phyloP scores from a whole-genome alignment of 768 basidiomycete genomes.

The Hygrophoropsis aurantiaca region DNA sequence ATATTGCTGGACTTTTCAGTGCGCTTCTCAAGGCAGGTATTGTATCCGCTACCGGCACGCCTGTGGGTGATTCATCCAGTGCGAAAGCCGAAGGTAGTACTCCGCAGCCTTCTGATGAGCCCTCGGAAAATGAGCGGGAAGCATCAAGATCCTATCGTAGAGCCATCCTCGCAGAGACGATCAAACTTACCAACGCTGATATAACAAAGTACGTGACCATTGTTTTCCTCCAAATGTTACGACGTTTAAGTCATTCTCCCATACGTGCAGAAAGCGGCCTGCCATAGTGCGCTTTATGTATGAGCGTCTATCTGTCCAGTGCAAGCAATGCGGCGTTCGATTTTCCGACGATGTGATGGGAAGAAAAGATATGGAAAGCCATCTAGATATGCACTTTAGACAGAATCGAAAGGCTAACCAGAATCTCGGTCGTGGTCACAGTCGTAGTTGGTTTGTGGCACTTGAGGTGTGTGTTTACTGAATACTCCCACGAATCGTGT shows the following conservation, averaged over 20 bases:
- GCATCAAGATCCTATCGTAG: slow-evolving; percentile 58
- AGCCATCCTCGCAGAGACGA: slow-evolving; percentile 54
- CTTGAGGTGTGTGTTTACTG: slow-evolving; percentile 61
- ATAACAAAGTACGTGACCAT: slow-evolving; percentile 72
- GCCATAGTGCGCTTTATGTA: slow-evolving; percentile 69
- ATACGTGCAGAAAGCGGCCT: slow-evolving; percentile 50
- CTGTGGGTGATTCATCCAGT: slow-evolving; percentile 47
- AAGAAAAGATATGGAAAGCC: slow-evolving; percentile 78
- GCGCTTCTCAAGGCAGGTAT: slow-evolving; percentile 81
- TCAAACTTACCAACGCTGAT: slow-evolving; percentile 67
- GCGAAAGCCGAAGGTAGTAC: slow-evolving; percentile 20
- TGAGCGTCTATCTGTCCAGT: slow-evolving; percentile 73
- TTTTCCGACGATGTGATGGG: slow-evolving; percentile 73
- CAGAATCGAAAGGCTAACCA: slow-evolving; percentile 85
- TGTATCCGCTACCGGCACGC: slow-evolving; percentile 54
- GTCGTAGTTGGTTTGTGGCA: slow-evolving; percentile 85
- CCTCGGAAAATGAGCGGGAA: slow-evolving; percentile 42
- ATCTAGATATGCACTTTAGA: slow-evolving; percentile 95
- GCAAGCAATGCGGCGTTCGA: slow-evolving; percentile 91
- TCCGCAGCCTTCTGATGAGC: slow-evolving; percentile 31
- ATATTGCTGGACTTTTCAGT: slow-evolving; percentile 60
- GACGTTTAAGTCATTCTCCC: slow-evolving; percentile 20
- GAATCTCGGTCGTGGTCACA: slow-evolving; percentile 79
- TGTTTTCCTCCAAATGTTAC: not conserved
- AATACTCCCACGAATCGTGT: slow-evolving; percentile 1